phyloP scores from a whole-genome alignment of 164 flowering plant genomes.

The Annona squamosa region DNA sequence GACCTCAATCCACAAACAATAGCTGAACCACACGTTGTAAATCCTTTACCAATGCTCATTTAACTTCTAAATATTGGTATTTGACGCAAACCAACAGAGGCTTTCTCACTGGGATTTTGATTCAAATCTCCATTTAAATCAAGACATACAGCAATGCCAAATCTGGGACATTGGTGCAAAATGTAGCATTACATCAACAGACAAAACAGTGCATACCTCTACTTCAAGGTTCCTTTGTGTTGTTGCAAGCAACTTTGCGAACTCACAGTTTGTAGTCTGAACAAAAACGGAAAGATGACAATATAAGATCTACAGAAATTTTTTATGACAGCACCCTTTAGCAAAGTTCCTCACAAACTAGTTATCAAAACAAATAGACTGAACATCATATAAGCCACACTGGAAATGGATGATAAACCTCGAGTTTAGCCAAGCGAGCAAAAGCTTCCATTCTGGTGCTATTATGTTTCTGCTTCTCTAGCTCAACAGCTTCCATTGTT shows the following conservation, averaged over 20 bases:
- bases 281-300: slow-evolving; percentile 7
- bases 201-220: slow-evolving; percentile 45
- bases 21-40: background rate
- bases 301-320: slow-evolving; percentile 7
- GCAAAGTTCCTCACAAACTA: slow-evolving; percentile 2
- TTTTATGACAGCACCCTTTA: slow-evolving; percentile 5
- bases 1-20: background rate
- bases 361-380: background rate
- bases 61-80: background rate
- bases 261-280: slow-evolving; percentile 88
- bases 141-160: background rate
- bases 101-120: background rate
- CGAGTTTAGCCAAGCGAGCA: slow-evolving; percentile 63
- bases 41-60: background rate
- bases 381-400: slow-evolving; percentile 6
- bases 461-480: slow-evolving; percentile 91
- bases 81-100: background rate
- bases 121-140: background rate
- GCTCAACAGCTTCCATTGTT: slow-evolving; percentile 86
- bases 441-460: slow-evolving; percentile 91
- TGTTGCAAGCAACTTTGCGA: slow-evolving; percentile 72
- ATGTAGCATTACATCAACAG: background rate
- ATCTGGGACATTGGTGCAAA: background rate
- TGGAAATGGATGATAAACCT: slow-evolving; percentile 38
- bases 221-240: slow-evolving; percentile 79